These are phyloP conservation scores for Alternaria panax DNA, from an alignment of 2,329 filamentous ascomycete species.

Conservation along the genomic window DNA sequence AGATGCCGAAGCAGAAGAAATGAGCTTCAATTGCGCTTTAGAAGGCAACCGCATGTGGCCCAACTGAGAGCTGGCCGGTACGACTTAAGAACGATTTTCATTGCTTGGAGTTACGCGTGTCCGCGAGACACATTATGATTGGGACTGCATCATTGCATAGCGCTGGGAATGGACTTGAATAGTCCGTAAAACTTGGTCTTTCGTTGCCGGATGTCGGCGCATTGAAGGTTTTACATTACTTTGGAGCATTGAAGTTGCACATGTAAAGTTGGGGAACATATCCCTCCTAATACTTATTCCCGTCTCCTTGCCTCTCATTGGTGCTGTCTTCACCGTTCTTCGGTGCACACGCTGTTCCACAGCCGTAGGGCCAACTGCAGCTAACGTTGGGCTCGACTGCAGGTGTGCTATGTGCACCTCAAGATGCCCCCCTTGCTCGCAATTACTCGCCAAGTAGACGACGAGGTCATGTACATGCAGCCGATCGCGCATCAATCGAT, in stretches of 20 bases:
- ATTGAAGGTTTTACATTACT: conserved; percentile 2
- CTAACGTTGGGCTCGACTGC: conserved; percentile 19
- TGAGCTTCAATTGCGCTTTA: conserved; percentile 13
- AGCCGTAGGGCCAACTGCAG: conserved; percentile 10
- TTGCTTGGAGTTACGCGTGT: conserved; percentile 22
- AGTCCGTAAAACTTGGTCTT: conserved; percentile 12
- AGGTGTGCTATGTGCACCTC: conserved; percentile 10
- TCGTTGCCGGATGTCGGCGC: conserved; percentile 30
- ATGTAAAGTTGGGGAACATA: background rate
- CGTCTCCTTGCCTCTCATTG: background rate
- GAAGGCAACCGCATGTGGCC: conserved; percentile 5
- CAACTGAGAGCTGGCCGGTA: conserved; percentile 8
- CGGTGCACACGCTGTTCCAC: conserved; percentile 7
- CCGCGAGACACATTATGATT: conserved; percentile 2
- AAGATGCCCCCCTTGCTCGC: background rate
- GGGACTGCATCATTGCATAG: conserved; percentile 24
- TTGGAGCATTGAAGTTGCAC: conserved; percentile 5
- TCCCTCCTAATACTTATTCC: background rate
- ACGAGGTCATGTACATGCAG: conserved; percentile 4
- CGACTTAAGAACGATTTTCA: conserved; percentile 18
- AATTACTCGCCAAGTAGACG: conserved; percentile 20
- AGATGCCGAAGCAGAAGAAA: conserved; percentile 65
- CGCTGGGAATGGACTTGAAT: conserved; percentile 10
- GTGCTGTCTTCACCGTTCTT: background rate
- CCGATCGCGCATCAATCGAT: background rate